These are phyloP conservation scores for Coemansia sp. DNA, from an alignment of 192 early-diverging fungal species.

Conservation along the genomic window DNA sequence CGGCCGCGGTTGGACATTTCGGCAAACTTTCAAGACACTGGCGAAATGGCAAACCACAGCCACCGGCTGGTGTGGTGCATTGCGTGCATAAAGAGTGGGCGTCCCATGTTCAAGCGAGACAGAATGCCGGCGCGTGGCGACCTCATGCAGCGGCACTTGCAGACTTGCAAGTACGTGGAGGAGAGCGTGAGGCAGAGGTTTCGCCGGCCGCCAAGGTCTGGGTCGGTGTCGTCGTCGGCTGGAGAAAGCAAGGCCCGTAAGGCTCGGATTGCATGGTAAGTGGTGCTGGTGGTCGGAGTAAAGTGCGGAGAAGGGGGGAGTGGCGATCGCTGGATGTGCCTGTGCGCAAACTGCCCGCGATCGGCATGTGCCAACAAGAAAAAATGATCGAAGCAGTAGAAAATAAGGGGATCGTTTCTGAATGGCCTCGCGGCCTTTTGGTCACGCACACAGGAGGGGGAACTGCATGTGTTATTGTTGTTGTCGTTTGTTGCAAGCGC, in stretches of 20 bases:
- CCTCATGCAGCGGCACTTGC: slow-evolving; percentile 50
- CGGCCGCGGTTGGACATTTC: slow-evolving; percentile 53
- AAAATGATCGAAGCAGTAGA: neutral
- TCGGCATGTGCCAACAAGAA: slow-evolving; percentile 7
- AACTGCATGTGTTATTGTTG: slow-evolving; percentile 3
- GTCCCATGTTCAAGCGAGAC: slow-evolving; percentile 41
- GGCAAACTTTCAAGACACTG: slow-evolving; percentile 53
- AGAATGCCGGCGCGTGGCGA: slow-evolving; percentile 50
- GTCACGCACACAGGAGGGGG: neutral
- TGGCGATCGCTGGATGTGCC: too few species aligned
- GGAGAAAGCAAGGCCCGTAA: slow-evolving; percentile 33
- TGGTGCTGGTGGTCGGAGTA: neutral
- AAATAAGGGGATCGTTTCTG: neutral
- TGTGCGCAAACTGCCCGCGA: neutral
- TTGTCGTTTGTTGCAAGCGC: neutral
- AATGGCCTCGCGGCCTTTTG: neutral
- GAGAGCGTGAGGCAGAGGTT: slow-evolving; percentile 43
- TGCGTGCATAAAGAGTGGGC: slow-evolving; percentile 50
- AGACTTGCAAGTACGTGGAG: slow-evolving; percentile 37
- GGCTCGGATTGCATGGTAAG: slow-evolving; percentile 45
- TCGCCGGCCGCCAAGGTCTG: slow-evolving; percentile 32
- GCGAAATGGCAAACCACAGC: slow-evolving; percentile 56
- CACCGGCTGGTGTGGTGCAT: slow-evolving; percentile 54
- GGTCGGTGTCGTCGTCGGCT: slow-evolving; percentile 38
- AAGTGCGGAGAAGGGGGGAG: neutral